phyloP scores from a whole-genome alignment of 768 basidiomycete species.

The Tubosaeta brunneosetosa region DNA sequence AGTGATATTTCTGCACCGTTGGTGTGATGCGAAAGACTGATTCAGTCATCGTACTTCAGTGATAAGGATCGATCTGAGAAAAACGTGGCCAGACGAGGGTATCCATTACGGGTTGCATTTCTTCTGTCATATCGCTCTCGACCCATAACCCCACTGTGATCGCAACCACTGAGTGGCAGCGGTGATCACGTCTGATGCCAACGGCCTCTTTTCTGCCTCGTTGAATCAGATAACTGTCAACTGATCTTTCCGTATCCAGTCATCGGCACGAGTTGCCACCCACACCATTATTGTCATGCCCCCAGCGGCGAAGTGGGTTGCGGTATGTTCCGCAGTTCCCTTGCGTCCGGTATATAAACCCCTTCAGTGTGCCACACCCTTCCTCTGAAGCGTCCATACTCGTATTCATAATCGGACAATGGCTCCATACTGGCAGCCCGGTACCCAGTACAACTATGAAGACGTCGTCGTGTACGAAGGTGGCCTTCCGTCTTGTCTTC shows the following conservation, averaged over 20 bases:
- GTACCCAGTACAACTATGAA: slow-evolving; percentile 51
- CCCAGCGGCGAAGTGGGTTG: not conserved
- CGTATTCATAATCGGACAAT: slow-evolving; percentile 25
- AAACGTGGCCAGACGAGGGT: not conserved
- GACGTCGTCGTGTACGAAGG: slow-evolving; percentile 57
- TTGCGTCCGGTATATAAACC: slow-evolving; percentile 19
- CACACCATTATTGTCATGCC: not conserved
- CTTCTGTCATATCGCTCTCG: not conserved
- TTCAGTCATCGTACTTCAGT: slow-evolving; percentile 20
- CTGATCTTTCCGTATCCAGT: slow-evolving; percentile 11
- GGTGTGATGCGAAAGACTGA: slow-evolving; percentile 76
- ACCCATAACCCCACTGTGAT: not conserved
- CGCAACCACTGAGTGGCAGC: not conserved
- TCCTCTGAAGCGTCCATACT: slow-evolving; percentile 4
- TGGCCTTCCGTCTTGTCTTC: slow-evolving; percentile 16
- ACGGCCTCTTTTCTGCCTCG: slow-evolving; percentile 5
- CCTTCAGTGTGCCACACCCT: not conserved
- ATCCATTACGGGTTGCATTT: not conserved
- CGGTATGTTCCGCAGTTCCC: not conserved
- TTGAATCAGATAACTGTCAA: slow-evolving; percentile 25
- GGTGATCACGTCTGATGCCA: not conserved
- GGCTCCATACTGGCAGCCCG: slow-evolving; percentile 56
- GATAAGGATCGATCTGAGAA: not conserved
- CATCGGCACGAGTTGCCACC: not conserved
- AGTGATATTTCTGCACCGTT: slow-evolving; percentile 88